Percentiles rank a stretch among this genome's conserved stretches.
These are phyloP conservation scores for Oryza nivara DNA, from an alignment of 176 grass and related monocot species.

Conservation along the genomic window DNA sequence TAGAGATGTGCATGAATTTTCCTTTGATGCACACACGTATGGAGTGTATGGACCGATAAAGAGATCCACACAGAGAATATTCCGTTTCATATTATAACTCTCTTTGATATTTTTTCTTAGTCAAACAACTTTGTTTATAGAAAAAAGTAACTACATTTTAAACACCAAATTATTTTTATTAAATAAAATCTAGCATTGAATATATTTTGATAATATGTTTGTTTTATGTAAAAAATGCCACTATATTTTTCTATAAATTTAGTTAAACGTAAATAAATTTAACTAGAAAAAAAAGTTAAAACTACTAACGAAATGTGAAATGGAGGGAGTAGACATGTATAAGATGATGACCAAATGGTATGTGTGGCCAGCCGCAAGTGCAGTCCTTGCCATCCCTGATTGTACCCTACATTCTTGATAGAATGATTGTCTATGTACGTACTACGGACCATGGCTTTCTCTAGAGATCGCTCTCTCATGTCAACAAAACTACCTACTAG, in stretches of 20 bases:
- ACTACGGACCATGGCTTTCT: not conserved
- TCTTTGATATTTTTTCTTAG: no score
- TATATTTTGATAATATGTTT: no score
- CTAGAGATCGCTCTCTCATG: not conserved
- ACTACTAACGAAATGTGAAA: no score
- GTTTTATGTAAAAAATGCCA: no score
- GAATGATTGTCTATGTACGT: slow-evolving; percentile 40
- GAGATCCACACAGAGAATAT: slow-evolving; percentile 27
- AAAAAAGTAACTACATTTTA: no score
- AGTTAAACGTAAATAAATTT: no score
- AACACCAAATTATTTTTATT: no score
- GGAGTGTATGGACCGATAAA: not conserved
- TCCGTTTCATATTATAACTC: no score
- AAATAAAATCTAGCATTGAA: no score
- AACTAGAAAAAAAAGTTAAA: no score
- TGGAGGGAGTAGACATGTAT: not conserved
- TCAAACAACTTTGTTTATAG: no score
- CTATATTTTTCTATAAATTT: no score
- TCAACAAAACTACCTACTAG: not conserved
- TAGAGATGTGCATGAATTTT: slow-evolving; percentile 20
- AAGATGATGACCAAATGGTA: slow-evolving; percentile 13
- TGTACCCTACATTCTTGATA: slow-evolving; percentile 38
- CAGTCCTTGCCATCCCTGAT: slow-evolving; percentile 45
- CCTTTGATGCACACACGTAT: not conserved
- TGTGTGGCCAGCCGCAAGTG: slow-evolving; percentile 46